Evolutionary conservation across 2,329 filamentous ascomycete species (phyloP), one percentile per base, ranked within the genome.

Genomic region (Colletotrichum nymphaeae): DNA sequence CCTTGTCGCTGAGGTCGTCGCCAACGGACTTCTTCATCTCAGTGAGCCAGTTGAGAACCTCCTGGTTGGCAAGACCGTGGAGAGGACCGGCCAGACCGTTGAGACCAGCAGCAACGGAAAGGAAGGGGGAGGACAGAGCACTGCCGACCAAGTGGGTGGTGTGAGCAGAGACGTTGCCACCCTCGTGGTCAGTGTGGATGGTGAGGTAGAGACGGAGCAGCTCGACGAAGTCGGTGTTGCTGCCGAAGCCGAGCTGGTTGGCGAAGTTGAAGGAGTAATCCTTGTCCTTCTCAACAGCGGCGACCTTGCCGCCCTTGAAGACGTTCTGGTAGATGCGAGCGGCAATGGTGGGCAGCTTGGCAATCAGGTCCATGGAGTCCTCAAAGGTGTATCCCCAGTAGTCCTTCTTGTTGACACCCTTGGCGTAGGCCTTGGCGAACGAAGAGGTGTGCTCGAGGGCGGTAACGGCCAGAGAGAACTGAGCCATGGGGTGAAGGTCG

Each of bases 321-420:
- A 98, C 93, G 86, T 99, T 99, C 90, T 97, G 97, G 93, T 99
- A 99, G 91, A 99, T 99, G 88, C 95, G 95, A 76, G 97, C 90
- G 77, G 97, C 97, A 81, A 99, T 98, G 85, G 95, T 98, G 84
- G 97, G 97, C 80, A 99, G 94, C 93, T 98, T 98, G 83, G 97
- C 97, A 84, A 99, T 99, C 85, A 99, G 90, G 88, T 99, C 96
- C 96, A 99, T 98, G 76, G 95, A 97, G 88, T 99, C 97, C 92
- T 99, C 97, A 82, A 97, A 99, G 80, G 95, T 98, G 91, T 98
- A 95, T 86, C 93, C 92, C 97, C 97, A 99, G 94, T 99, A 99
- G 80, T 98, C 95, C 87, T 95, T 94, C 94, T 99, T 99, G 92
- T 96, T 97, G 83, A 99, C 94, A 83, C 97, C 97, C 92, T 97